Conservation (phyloP, 2,329 filamentous ascomycete species). For the Colletotrichum falcatum region DNA sequence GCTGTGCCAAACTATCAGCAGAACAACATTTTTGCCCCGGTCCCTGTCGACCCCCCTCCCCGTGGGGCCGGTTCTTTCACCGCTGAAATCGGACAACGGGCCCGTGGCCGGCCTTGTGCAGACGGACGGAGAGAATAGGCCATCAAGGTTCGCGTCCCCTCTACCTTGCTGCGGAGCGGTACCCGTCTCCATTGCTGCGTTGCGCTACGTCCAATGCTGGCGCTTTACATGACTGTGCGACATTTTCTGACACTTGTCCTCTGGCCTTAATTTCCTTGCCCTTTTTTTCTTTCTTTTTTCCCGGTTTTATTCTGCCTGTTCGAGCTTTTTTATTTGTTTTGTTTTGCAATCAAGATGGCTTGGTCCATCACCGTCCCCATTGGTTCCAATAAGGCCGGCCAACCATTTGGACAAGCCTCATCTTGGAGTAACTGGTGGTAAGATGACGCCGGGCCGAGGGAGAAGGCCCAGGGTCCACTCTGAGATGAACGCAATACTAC, state of each 20-base stretch:
- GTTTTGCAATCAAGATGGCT: conserved; percentile 6
- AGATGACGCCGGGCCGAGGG: not conserved
- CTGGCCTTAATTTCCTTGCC: not conserved
- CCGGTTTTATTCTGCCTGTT: not conserved
- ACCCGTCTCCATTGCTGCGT: conserved; percentile 14
- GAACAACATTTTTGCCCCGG: conserved; percentile 22
- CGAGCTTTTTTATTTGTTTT: too few species aligned
- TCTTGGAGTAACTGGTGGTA: conserved; percentile 12
- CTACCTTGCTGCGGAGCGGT: conserved; percentile 2
- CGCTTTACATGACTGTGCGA: conserved; percentile 9
- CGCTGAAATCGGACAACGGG: conserved; percentile 36
- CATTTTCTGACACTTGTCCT: conserved; percentile 21
- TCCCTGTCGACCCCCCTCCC: conserved; percentile 20
- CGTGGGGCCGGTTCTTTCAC: conserved; percentile 36
- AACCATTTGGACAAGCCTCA: conserved; percentile 1
- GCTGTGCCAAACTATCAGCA: conserved; percentile 8
- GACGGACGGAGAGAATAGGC: conserved; percentile 22
- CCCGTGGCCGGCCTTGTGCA: conserved; percentile 29
- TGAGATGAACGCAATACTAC: conserved; percentile 36
- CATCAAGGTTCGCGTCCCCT: conserved; percentile 32
- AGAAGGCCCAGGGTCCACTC: conserved; percentile 14
- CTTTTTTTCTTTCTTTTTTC: not conserved
- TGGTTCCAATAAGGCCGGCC: not conserved
- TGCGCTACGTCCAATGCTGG: conserved; percentile 1
- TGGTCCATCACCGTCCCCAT: not conserved